Evolutionary conservation across 164 flowering plant species (phyloP).

Genomic region (Paratinospora sagittata): DNA sequence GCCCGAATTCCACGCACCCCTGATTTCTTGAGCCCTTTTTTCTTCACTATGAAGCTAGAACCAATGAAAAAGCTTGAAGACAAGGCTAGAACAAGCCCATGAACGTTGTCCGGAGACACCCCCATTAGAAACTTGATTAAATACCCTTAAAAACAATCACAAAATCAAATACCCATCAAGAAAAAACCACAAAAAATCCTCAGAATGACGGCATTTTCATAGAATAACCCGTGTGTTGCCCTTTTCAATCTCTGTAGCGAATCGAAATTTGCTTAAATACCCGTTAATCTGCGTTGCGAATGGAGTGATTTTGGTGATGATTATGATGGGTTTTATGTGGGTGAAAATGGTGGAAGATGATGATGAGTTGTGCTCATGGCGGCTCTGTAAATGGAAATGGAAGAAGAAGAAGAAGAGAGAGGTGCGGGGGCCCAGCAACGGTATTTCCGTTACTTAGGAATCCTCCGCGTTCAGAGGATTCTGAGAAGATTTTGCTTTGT

Average conservation of each 20-base stretch:
- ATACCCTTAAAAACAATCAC: background rate
- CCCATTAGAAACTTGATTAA: slow-evolving; percentile 22
- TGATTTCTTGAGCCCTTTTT: slow-evolving; percentile 71
- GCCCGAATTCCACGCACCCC: slow-evolving; percentile 60
- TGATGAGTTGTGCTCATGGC: slow-evolving; percentile 6
- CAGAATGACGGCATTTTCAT: background rate
- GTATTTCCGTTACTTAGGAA: slow-evolving; percentile 25
- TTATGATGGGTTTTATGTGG: background rate
- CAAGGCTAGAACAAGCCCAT: slow-evolving; percentile 63
- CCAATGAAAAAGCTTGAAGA: slow-evolving; percentile 87
- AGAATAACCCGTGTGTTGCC: background rate
- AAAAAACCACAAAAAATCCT: background rate
- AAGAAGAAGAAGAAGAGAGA: background rate
- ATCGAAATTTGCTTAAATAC: background rate
- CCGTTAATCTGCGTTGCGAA: background rate
- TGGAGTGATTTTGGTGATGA: background rate
- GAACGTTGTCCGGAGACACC: slow-evolving; percentile 58
- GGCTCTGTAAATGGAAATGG: slow-evolving; percentile 1
- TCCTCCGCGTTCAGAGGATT: background rate
- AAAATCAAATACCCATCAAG: background rate
- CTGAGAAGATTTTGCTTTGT: background rate
- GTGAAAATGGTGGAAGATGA: background rate
- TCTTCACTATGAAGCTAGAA: slow-evolving; percentile 82
- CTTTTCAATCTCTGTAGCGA: background rate
- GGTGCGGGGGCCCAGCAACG: slow-evolving; percentile 13